Base-by-base conservation (phyloP, 768 basidiomycete species). In the Rhodocollybia butyracea region DNA sequence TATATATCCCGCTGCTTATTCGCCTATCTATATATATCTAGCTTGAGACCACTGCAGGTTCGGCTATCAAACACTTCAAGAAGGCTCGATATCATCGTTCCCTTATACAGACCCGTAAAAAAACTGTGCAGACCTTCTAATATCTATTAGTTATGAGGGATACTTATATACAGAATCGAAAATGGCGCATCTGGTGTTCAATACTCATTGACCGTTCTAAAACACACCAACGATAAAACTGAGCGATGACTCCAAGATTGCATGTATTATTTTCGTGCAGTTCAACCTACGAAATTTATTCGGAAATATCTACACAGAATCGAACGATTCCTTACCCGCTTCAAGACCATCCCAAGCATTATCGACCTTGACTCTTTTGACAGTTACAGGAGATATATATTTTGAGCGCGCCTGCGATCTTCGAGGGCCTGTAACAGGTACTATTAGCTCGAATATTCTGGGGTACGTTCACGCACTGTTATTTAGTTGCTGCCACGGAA, bases 241-340 rank as follows among this genome's bases (percentile, higher is more conserved):
- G 45, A 93, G 94, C 45, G 92, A 94, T 69, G 89, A 91, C 69
- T 97, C 98, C 84, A 97, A 94, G 81, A 95, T 91, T 83, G 89
- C 90, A 52, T n/a, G n/a, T n/a, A n/a, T n/a, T n/a, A n/a, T 11
- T 40, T 55, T 31, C 21, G 26, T 11, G 21, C 11, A 24, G n/a
- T 29, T 27, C 1, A 6, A 51, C n/a, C 27, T 38, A n/a, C 7
- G 5, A 11, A 36, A n/a, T n/a, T n/a, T n/a, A n/a, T 29, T 45
- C 27, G 41, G 31, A 53, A 21, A 41, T n/a, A 21, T 27, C 2
- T 43, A 34, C 57, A 86, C n/a, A n/a, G n/a, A 86, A 88, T 91
- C 57, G 82, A 84, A 61, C 81, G 91, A 68, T 95, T 96, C 79
- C 89, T 94, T 75, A 90, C 91, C 71, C 86, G 94, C 46, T 96